Base-by-base conservation (phyloP, 257 asterid species). In the Solanum pinnatisectum region DNA sequence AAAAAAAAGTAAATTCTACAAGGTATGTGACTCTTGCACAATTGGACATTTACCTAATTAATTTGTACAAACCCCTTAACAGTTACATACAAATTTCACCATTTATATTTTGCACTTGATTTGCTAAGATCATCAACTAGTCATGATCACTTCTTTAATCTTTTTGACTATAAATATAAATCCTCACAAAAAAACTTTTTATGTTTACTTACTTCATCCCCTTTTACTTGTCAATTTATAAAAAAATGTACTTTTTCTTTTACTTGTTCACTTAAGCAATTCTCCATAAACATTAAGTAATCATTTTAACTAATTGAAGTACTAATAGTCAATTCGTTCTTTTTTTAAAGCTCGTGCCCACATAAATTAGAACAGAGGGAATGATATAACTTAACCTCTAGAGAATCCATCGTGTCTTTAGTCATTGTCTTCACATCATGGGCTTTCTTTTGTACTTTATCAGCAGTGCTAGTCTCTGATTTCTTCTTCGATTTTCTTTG, bases 401-500 rank as follows among this genome's bases (percentile, higher is more conserved):
- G 74, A 1, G 46, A 22, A 4, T 87, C 94, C 3, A 93, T 93
- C 27, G 88, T 23, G 15, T n/a, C 32, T 63, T 63, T 63, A 63
- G 16, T 63, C 71, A 23, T 23, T 63, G 32, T 63, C 70, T 40
- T 65, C 89, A 88, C 70, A 3, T 89, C 91, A 6, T 87, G 7
- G 5, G 92, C 91, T 85, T 86, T 91, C 4, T 91, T 93, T 8
- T 67, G 18, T 12, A 65, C 74, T 12, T 67, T 27, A 71, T 90
- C 89, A 0, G 91, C 88, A 76, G 15, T 76, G 3, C 63, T 74
- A 1, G 81, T 90, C 77, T 78, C 88, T 0, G 92, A 78, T 18
- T 90, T 91, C 87, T 40, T 90, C 93, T 25, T 84, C 39, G 2
- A 90, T 88, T 44, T 86, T 90, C 5, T 88, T 91, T 15, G 59